Evolutionary conservation across 1,139 yeast genomes (phyloP).

Genomic region (Suhomyces bribrorum): DNA sequence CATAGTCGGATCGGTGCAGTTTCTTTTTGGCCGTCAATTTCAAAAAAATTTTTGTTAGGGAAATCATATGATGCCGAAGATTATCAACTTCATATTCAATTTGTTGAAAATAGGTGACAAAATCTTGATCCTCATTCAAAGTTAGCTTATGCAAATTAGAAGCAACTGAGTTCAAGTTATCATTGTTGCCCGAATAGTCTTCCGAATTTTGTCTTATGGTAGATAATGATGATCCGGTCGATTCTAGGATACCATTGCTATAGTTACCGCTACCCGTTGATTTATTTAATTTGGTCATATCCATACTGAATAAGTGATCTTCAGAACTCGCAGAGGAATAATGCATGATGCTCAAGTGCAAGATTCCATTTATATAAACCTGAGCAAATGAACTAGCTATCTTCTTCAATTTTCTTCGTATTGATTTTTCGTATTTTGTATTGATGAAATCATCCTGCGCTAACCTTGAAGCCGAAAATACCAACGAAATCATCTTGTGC

Average conservation of each 20-base stretch:
- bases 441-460: slow-evolving; percentile 50
- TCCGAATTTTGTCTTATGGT: slow-evolving; percentile 24
- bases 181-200: background rate
- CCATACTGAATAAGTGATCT: slow-evolving; percentile 35
- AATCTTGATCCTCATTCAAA: slow-evolving; percentile 13
- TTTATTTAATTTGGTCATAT: slow-evolving; percentile 34
- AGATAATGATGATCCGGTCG: slow-evolving; percentile 27
- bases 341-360: slow-evolving; percentile 50
- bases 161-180: slow-evolving; percentile 6
- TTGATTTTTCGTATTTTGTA: slow-evolving; percentile 46
- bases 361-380: slow-evolving; percentile 57
- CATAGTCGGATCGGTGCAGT: slow-evolving; percentile 38
- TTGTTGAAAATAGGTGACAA: slow-evolving; percentile 33
- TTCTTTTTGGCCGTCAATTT: slow-evolving; percentile 36
- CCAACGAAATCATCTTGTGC: slow-evolving; percentile 48
- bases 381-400: slow-evolving; percentile 58
- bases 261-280: slow-evolving; percentile 21
- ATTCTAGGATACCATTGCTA: slow-evolving; percentile 16
- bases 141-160: slow-evolving; percentile 9
- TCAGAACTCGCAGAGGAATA: slow-evolving; percentile 26
- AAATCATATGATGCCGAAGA: slow-evolving; percentile 34
- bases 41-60: slow-evolving; percentile 30
- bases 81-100: slow-evolving; percentile 39
- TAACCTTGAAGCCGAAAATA: slow-evolving; percentile 54
- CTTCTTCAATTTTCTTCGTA: slow-evolving; percentile 50